phyloP scores from a whole-genome alignment of 805 yeast genomes.

The Candida germanica region DNA sequence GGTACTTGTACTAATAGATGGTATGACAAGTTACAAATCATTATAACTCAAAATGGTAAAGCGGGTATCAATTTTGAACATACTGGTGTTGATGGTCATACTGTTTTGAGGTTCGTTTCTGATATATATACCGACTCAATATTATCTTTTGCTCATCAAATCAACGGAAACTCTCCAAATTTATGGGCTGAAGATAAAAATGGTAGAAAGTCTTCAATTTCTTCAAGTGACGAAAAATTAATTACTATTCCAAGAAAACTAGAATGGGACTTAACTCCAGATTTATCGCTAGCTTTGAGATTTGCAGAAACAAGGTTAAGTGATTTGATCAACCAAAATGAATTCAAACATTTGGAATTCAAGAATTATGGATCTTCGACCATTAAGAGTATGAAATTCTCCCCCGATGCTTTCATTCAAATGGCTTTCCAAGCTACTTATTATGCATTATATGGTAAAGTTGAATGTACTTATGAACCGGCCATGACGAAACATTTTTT shows the following conservation, averaged over 20 bases:
- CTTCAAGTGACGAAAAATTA: slow-evolving; percentile 31
- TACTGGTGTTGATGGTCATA: slow-evolving; percentile 95
- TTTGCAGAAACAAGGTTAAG: slow-evolving; percentile 89
- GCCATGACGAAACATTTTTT: slow-evolving; percentile 89
- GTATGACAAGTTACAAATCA: slow-evolving; percentile 90
- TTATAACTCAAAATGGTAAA: slow-evolving; percentile 82
- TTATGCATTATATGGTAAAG: slow-evolving; percentile 87
- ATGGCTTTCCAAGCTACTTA: slow-evolving; percentile 93
- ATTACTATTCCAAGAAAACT: slow-evolving; percentile 78
- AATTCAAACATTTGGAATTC: slow-evolving; percentile 77
- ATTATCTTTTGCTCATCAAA: slow-evolving; percentile 77
- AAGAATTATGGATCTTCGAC: slow-evolving; percentile 67
- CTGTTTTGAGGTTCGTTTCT: slow-evolving; percentile 81
- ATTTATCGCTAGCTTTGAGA: slow-evolving; percentile 72
- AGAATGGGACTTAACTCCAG: slow-evolving; percentile 81
- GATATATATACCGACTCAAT: slow-evolving; percentile 92
- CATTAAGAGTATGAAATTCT: slow-evolving; percentile 79
- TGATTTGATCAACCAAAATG: slow-evolving; percentile 86
- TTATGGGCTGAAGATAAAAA: slow-evolving; percentile 48
- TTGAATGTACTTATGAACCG: slow-evolving; percentile 92
- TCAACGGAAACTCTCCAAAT: slow-evolving; percentile 72
- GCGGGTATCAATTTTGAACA: slow-evolving; percentile 94
- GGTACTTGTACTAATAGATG: slow-evolving; percentile 94
- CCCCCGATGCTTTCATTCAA: slow-evolving; percentile 93
- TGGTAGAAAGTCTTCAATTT: slow-evolving; percentile 8